Evolutionary conservation across 2,329 filamentous ascomycete genomes (phyloP).

Genomic region (Lithohypha guttulata): DNA sequence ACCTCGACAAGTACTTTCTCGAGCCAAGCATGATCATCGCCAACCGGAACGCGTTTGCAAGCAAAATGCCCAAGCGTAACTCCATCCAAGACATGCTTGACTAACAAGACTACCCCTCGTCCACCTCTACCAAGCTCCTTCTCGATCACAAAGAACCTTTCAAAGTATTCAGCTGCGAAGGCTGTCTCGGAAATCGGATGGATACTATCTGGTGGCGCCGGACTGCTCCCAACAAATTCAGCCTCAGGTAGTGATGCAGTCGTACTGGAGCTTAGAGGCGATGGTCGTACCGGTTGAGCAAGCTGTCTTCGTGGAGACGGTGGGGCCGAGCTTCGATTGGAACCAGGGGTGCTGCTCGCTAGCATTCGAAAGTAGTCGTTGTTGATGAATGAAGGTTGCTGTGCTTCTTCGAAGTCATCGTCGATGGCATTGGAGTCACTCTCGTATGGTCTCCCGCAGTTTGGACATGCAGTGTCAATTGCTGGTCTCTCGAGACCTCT

Average conservation of each 20-base stretch:
- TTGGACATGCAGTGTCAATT: constrained; percentile 62
- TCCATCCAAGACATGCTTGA: constrained; percentile 82
- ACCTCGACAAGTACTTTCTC: constrained; percentile 92
- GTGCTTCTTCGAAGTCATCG: constrained; percentile 24
- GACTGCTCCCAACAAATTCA: constrained; percentile 38
- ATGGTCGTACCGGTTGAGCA: constrained; percentile 36
- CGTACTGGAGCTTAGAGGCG: constrained; percentile 17
- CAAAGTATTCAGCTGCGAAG: constrained; percentile 87
- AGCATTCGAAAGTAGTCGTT: constrained; percentile 96
- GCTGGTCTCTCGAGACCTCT: constrained; percentile 39
- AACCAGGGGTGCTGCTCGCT: constrained; percentile 46
- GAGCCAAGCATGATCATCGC: constrained; percentile 88
- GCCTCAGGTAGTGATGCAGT: constrained; percentile 38
- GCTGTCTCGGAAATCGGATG: constrained; percentile 75
- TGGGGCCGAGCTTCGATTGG: constrained; percentile 36
- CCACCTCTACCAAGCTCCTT: constrained; percentile 76
- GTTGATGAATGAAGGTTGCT: constrained; percentile 62
- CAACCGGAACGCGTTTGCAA: constrained; percentile 92
- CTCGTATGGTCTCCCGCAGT: constrained; percentile 65
- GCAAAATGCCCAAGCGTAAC: constrained; percentile 84
- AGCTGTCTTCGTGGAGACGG: constrained; percentile 41
- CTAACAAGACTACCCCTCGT: constrained; percentile 89
- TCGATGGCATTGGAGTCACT: constrained; percentile 32
- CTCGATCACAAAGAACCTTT: constrained; percentile 85
- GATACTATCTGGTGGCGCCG: constrained; percentile 27